These are phyloP conservation scores for Trypanosoma lewisi DNA, from an alignment of 208 protist genomes.

Conservation along the genomic window DNA sequence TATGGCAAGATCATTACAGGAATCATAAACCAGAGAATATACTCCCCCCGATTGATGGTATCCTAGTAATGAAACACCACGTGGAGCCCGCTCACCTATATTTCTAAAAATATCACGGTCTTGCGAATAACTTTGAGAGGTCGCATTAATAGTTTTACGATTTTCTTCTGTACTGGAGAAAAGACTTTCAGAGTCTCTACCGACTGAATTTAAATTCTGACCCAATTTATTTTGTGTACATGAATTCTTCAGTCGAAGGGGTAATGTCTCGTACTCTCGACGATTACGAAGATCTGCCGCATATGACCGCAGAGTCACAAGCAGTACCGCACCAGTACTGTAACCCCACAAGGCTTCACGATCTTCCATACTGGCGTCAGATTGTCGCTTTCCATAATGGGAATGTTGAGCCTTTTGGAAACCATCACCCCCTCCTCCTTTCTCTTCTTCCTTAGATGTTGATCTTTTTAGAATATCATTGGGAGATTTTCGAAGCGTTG, in stretches of 20 bases:
- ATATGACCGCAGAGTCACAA: constrained; percentile 20
- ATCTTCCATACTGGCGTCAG: constrained; percentile 10
- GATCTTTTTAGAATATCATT: not conserved
- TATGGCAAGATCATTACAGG: constrained; percentile 21
- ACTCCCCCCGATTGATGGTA: constrained; percentile 34
- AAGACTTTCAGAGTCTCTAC: not conserved
- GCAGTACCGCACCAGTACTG: constrained; percentile 34
- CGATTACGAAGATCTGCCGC: constrained; percentile 7
- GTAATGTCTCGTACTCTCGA: not conserved
- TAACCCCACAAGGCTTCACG: constrained; percentile 31
- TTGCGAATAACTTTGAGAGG: not conserved
- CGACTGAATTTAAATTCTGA: not conserved
- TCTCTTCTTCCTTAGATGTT: not conserved
- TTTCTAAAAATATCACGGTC: not conserved
- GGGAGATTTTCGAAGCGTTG: not conserved
- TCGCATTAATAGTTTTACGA: not conserved
- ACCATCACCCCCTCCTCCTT: no score
- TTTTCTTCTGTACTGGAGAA: not conserved
- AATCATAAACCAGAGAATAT: constrained; percentile 19
- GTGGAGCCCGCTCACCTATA: constrained; percentile 15
- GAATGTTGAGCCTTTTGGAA: not conserved
- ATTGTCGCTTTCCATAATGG: not conserved
- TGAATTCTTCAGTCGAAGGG: not conserved
- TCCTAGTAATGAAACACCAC: constrained; percentile 39
- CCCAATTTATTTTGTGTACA: not conserved